A percentile compares a stretch with the other conserved stretches of the same genome.
phyloP scores from a whole-genome alignment of 176 grass and related monocot genomes.

The Miscanthus lutarioriparius region DNA sequence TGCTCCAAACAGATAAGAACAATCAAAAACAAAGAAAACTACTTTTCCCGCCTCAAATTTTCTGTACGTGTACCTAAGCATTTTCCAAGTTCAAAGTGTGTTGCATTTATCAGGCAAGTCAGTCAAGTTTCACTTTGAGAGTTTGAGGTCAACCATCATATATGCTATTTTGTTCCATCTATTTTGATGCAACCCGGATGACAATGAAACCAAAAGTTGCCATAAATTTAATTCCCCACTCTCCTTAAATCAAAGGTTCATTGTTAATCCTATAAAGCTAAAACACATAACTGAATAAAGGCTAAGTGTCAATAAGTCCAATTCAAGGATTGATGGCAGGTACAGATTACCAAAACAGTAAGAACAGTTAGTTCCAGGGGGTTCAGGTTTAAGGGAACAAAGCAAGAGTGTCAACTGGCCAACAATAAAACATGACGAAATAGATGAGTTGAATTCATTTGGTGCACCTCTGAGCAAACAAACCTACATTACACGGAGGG shows the following conservation, averaged over 20 bases:
- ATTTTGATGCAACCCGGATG: neutral
- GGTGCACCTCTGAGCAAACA: neutral
- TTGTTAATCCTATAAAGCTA: neutral
- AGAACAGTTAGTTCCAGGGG: neutral
- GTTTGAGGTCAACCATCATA: neutral
- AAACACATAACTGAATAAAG: neutral
- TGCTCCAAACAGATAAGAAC: neutral
- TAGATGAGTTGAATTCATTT: neutral
- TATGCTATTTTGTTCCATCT: neutral
- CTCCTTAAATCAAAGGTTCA: neutral
- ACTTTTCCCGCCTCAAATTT: neutral
- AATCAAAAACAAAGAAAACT: neutral
- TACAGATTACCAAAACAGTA: conserved; percentile 8
- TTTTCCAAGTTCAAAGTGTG: neutral
- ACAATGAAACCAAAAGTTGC: neutral
- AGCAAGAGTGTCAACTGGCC: neutral
- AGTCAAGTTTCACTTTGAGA: neutral
- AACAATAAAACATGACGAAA: neutral
- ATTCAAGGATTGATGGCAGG: neutral
- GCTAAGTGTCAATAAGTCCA: neutral
- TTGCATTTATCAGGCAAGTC: neutral
- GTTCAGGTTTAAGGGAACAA: neutral
- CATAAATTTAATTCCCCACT: neutral
- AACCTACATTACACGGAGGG: neutral
- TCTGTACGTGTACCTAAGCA: neutral